phyloP scores from a whole-genome alignment of 768 basidiomycete species.

The Trametes sanguinea region DNA sequence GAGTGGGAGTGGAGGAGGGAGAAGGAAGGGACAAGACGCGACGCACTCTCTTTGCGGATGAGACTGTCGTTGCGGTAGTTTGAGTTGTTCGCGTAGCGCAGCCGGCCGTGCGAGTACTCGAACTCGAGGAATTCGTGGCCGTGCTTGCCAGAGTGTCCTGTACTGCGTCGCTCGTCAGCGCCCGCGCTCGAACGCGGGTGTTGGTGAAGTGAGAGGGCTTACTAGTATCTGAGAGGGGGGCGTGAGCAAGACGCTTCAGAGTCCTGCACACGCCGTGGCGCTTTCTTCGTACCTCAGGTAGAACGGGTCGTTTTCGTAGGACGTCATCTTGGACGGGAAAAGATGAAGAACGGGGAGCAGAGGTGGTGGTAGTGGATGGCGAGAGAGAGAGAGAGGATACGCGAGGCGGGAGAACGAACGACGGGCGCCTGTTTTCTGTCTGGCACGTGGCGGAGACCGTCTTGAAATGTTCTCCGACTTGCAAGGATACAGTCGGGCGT shows the following conservation, averaged over 20 bases:
- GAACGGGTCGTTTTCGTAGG: slow-evolving; percentile 72
- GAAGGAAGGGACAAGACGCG: not conserved
- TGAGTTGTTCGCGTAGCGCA: slow-evolving; percentile 98
- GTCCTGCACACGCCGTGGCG: slow-evolving; percentile 26
- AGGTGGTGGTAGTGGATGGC: slow-evolving; percentile 6
- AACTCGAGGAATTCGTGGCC: slow-evolving; percentile 99
- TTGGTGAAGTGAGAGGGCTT: slow-evolving; percentile 27
- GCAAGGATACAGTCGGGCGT: too few relatives aligned
- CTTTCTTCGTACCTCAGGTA: slow-evolving; percentile 63
- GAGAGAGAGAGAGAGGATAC: not conserved
- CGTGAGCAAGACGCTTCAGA: slow-evolving; percentile 23
- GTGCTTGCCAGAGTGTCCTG: slow-evolving; percentile 98
- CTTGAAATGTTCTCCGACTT: too few relatives aligned
- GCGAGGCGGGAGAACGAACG: not conserved
- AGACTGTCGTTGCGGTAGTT: slow-evolving; percentile 98
- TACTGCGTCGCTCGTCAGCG: slow-evolving; percentile 56
- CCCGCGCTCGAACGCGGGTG: not conserved
- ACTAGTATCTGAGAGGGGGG: slow-evolving; percentile 51
- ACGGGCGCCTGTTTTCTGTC: too few relatives aligned
- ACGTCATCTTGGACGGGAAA: slow-evolving; percentile 38
- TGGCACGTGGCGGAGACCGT: too few relatives aligned
- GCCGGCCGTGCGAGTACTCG: slow-evolving; percentile 94
- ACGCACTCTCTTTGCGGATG: slow-evolving; percentile 97
- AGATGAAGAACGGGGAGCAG: not conserved
- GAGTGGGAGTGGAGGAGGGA: not conserved